Conservation (phyloP, 2,329 filamentous ascomycete genomes). For the Diplodia intermedia region DNA sequence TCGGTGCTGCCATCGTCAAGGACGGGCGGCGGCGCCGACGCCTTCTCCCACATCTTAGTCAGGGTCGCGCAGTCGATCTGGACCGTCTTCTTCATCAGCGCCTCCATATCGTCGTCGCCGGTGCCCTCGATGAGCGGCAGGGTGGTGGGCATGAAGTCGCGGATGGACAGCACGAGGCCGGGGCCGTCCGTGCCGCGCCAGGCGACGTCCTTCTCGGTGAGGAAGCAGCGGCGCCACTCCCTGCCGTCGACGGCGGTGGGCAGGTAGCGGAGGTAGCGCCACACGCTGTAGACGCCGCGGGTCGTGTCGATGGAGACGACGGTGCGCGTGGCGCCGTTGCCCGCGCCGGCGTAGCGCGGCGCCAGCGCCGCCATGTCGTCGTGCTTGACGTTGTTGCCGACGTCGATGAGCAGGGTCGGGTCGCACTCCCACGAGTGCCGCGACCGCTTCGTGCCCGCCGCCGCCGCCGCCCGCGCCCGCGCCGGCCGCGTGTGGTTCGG, state of each 20-base stretch:
- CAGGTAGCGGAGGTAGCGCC: conserved; percentile 6
- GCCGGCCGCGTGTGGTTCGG: not conserved
- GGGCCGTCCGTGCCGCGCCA: not conserved
- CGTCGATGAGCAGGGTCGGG: conserved; percentile 2
- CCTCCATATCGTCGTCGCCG: not conserved
- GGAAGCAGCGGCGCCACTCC: conserved; percentile 5
- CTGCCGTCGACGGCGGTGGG: conserved; percentile 1
- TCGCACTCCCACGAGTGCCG: not conserved
- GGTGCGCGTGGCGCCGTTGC: not conserved
- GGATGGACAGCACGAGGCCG: not conserved
- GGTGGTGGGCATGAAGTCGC: not conserved
- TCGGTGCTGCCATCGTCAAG: not conserved
- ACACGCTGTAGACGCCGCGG: not conserved
- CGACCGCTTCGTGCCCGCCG: not conserved
- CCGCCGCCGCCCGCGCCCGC: no score
- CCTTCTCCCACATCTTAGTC: not conserved
- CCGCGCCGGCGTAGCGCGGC: not conserved
- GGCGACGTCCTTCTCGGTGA: not conserved
- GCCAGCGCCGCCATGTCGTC: not conserved
- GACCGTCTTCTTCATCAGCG: not conserved
- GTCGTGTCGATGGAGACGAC: not conserved
- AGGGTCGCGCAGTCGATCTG: not conserved
- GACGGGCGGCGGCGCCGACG: no score
- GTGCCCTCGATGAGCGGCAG: not conserved
- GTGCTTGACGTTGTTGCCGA: conserved; percentile 8